phyloP scores from a whole-genome alignment of 352 stramenopile genomes.

The Phytophthora crassamura region DNA sequence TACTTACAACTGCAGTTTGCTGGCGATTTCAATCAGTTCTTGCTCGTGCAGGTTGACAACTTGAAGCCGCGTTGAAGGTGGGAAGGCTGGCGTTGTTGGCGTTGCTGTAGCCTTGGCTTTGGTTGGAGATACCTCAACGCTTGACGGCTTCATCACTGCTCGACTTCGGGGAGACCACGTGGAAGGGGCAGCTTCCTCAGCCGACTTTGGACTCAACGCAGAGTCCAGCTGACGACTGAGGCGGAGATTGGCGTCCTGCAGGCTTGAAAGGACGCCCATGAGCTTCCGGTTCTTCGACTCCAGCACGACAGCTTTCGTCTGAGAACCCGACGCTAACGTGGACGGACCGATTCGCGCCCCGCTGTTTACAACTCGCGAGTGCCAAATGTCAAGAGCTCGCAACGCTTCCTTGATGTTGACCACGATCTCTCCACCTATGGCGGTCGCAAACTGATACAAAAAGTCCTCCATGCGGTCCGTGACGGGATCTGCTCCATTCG shows the following conservation, averaged over 20 bases:
- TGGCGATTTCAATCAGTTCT: slow-evolving; percentile 55
- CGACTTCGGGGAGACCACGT: slow-evolving; percentile 17
- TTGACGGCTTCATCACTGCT: slow-evolving; percentile 2
- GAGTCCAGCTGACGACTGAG: slow-evolving; percentile 48
- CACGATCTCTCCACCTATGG: slow-evolving; percentile 45
- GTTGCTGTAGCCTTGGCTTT: slow-evolving; percentile 9
- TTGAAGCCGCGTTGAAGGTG: slow-evolving; percentile 1
- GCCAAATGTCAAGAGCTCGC: slow-evolving; percentile 66
- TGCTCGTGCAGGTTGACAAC: slow-evolving; percentile 53
- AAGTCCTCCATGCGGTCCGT: slow-evolving; percentile 69
- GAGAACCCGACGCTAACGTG: slow-evolving; percentile 15
- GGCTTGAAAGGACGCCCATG: slow-evolving; percentile 40
- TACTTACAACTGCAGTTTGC: slow-evolving; percentile 58
- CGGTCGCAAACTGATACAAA: slow-evolving; percentile 58
- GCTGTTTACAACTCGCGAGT: slow-evolving; percentile 19
- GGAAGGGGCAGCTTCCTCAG: not conserved
- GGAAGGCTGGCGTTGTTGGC: not conserved
- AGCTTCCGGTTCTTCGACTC: slow-evolving; percentile 61
- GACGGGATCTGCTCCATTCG: slow-evolving; percentile 44
- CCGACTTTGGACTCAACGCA: not conserved
- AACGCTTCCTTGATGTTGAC: slow-evolving; percentile 66
- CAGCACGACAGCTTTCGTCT: slow-evolving; percentile 29
- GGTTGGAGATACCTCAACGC: slow-evolving; percentile 13
- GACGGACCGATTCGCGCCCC: not conserved
- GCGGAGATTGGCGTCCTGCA: slow-evolving; percentile 52